Evolutionary conservation across 140 eudicot species (phyloP).

Genomic region (Ambrosia hybrid): DNA sequence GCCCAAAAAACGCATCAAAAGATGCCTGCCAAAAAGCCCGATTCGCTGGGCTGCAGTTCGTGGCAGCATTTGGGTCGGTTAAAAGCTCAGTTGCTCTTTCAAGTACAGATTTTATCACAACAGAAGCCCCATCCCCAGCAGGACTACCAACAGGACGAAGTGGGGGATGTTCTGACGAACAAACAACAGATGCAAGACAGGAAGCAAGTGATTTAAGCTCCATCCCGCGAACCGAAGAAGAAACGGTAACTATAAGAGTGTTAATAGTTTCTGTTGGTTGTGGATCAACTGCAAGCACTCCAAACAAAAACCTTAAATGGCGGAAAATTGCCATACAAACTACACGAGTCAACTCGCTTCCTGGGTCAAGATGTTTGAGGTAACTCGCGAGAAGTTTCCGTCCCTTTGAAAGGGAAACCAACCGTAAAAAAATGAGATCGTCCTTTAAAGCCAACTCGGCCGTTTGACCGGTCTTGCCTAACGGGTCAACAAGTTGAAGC

Average conservation of each 20-base stretch:
- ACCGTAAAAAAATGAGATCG: conserved; percentile 69
- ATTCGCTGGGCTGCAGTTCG: conserved; percentile 54
- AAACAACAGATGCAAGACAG: conserved; percentile 95
- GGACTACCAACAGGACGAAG: conserved; percentile 86
- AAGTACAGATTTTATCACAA: conserved; percentile 57
- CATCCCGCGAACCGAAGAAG: conserved; percentile 56
- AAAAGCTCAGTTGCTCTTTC: conserved; percentile 79
- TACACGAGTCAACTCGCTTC: conserved; percentile 60
- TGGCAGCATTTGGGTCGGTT: conserved; percentile 51
- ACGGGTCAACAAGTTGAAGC: conserved; percentile 87
- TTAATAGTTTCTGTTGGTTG: conserved; percentile 37
- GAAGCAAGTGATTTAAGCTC: conserved; percentile 77
- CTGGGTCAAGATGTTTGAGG: conserved; percentile 64
- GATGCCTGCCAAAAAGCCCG: conserved; percentile 93
- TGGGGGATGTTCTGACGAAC: conserved; percentile 87
- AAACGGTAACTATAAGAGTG: conserved; percentile 51
- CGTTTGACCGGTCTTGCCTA: conserved; percentile 57
- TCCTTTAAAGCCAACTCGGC: conserved; percentile 52
- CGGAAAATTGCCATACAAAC: conserved; percentile 97
- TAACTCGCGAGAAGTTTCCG: conserved; percentile 72
- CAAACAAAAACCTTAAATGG: conserved; percentile 84
- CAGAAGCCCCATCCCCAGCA: conserved; percentile 91
- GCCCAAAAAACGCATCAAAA: conserved; percentile 77
- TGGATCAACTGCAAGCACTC: conserved; percentile 52
- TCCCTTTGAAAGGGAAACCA: conserved; percentile 84